Evolutionary conservation across 306 rosid species (phyloP).

Genomic region (Cicer arietinum): DNA sequence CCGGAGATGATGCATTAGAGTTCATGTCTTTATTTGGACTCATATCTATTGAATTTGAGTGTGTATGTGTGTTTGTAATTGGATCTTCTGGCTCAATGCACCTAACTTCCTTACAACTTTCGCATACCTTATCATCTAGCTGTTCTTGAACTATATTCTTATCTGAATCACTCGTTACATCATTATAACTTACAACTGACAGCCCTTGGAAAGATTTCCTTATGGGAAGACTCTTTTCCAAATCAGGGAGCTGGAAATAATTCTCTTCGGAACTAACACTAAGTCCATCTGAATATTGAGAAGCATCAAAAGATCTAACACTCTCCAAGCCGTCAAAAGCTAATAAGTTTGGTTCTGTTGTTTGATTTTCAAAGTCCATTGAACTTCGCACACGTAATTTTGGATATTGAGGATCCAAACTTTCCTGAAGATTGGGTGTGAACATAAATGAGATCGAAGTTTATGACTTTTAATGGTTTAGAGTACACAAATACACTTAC

Average conservation of each 20-base stretch:
- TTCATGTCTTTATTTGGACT: conserved; percentile 50
- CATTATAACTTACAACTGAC: conserved; percentile 47
- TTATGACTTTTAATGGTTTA: conserved; percentile 32
- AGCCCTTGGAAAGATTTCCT: conserved; percentile 50
- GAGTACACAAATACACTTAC: conserved; percentile 51
- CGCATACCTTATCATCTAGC: conserved; percentile 51
- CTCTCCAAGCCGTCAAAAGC: conserved; percentile 47
- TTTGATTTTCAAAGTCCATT: conserved; percentile 64
- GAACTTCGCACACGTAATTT: conserved; percentile 67
- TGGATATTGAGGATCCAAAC: conserved; percentile 63
- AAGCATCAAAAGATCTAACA: conserved; percentile 65
- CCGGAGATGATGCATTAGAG: conserved; percentile 59
- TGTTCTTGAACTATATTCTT: conserved; percentile 55
- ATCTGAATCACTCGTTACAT: conserved; percentile 41
- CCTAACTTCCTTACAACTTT: conserved; percentile 60
- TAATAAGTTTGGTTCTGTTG: conserved; percentile 41
- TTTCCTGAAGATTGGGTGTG: conserved; percentile 55
- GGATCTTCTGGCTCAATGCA: conserved; percentile 68
- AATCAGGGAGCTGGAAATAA: conserved; percentile 63
- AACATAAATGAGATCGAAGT: conserved; percentile 42
- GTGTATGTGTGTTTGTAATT: conserved; percentile 41
- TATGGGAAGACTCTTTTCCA: conserved; percentile 54
- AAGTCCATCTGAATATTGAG: conserved; percentile 69
- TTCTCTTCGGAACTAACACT: conserved; percentile 70
- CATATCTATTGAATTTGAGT: conserved; percentile 51